phyloP scores from a whole-genome alignment of 441 rosid genomes.

The Aleurites moluccanus region DNA sequence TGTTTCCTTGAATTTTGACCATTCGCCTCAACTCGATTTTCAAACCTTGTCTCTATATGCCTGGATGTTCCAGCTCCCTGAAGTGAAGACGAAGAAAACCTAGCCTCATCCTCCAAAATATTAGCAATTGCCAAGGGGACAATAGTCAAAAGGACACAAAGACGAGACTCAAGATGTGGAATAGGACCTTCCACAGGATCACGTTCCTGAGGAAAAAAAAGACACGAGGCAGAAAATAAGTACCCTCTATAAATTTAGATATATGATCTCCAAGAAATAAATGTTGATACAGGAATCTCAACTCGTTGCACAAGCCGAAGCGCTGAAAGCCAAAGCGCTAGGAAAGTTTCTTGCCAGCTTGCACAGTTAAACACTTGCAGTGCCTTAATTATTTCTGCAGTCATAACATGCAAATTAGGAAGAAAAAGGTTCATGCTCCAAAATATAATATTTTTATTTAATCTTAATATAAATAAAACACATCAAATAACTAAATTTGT shows the following conservation, averaged over 20 bases:
- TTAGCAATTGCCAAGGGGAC: constrained; percentile 60
- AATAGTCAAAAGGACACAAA: constrained; percentile 57
- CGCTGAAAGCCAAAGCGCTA: constrained; percentile 74
- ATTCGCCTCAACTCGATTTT: constrained; percentile 30
- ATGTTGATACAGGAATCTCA: constrained; percentile 32
- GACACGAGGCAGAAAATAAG: constrained; percentile 19
- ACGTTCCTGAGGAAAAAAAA: constrained; percentile 42
- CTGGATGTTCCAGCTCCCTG: constrained; percentile 28
- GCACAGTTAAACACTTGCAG: constrained; percentile 53
- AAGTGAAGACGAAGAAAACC: constrained; percentile 26
- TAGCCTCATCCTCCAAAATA: constrained; percentile 40
- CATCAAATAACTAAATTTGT: neutral
- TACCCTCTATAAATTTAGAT: constrained; percentile 11
- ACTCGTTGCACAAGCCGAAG: constrained; percentile 77
- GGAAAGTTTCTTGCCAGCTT: constrained; percentile 75
- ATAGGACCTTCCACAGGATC: constrained; percentile 69
- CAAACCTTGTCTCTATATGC: constrained; percentile 28
- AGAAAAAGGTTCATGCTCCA: constrained; percentile 7
- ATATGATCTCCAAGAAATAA: neutral
- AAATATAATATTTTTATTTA: neutral
- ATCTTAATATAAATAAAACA: constrained; percentile 6
- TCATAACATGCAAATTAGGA: constrained; percentile 19
- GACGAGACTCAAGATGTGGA: constrained; percentile 67
- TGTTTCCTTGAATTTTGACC: constrained; percentile 33
- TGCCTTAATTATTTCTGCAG: constrained; percentile 47